Evolutionary conservation across 2,329 filamentous ascomycete genomes (phyloP), one percentile per base, ranked within the genome.

Genomic region (Penicillium brevicompactum): DNA sequence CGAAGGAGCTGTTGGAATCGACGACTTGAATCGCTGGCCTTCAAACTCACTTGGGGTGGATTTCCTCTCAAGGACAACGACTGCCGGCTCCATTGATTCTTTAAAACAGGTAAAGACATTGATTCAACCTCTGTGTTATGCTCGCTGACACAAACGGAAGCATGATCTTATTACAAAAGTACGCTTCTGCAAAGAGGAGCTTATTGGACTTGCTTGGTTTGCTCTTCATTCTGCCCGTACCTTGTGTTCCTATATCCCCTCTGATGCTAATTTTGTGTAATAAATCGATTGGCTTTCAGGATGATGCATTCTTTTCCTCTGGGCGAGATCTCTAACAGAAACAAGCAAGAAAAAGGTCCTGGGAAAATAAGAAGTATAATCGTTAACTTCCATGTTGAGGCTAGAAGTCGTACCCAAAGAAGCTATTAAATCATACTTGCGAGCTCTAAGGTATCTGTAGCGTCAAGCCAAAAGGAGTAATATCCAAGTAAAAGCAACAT

Each of bases 141-240:
- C 6, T 31, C 6, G 11, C 30, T 31, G 30, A 31, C 11, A 31
- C 11, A 8, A 31, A 31, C 6, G 30, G 11, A 31, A 31, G 30
- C 11, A 31, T 31, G 46, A 18, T 41, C 52, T 63, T 11, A 55
- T 64, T 41, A 61, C 41, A 16, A 48, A 59, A 58, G 53, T 51
- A 27, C 41, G 45, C 53, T 61, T 41, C 47, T 55, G 51, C 38
- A 40, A 22, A 22, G 51, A 55, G 24, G 56, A 59, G 41, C 51
- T 63, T 11, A 56, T 63, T 45, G 57, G 58, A 16, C 48, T 57
- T 53, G 49, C 51, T 34, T 63, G 53, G 55, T 59, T 65, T 51
- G 51, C 59, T 14, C 51, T 65, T 40, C 62, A 63, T 41, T 65
- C 60, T 21, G 55, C 55, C 10, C 45, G 53, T 44, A 63, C 53